phyloP scores from a whole-genome alignment of 169 alveolate species.

The Babesia caballi region DNA sequence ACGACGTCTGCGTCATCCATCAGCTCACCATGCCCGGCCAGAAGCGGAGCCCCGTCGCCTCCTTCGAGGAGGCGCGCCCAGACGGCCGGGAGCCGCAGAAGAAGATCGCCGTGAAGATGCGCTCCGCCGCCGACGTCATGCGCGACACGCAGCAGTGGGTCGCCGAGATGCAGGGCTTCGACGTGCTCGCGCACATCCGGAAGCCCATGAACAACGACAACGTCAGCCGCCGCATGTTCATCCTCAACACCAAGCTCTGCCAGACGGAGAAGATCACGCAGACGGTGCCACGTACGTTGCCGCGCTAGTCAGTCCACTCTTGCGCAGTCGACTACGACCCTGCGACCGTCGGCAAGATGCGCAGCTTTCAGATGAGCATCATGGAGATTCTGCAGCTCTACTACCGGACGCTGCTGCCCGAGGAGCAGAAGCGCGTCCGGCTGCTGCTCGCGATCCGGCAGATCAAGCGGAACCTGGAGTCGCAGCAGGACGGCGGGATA shows the following conservation, averaged over 20 bases:
- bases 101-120: conserved; percentile 2
- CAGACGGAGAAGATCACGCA: conserved; percentile 59
- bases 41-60: neutral
- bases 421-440: conserved; percentile 46
- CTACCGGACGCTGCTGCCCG: conserved; percentile 59
- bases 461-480: conserved; percentile 44
- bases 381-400: conserved; percentile 57
- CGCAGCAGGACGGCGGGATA: conserved; percentile 31
- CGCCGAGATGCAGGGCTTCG: neutral
- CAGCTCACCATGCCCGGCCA: conserved; percentile 57
- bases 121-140: neutral
- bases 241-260: conserved; percentile 60
- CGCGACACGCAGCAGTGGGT: neutral
- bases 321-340: conserved; percentile 61
- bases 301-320: neutral
- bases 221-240: conserved; percentile 56
- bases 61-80: neutral
- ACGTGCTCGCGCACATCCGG: neutral
- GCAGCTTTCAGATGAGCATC: conserved; percentile 41
- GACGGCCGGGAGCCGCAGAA: neutral
- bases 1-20: conserved; percentile 42
- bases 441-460: conserved; percentile 33
- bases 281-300: conserved; percentile 41
- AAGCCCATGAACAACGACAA: conserved; percentile 10
- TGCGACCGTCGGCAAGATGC: conserved; percentile 36